These are phyloP conservation scores for Urochloa ruziziensis DNA, from an alignment of 176 grass and related monocot genomes.

Conservation along the genomic window DNA sequence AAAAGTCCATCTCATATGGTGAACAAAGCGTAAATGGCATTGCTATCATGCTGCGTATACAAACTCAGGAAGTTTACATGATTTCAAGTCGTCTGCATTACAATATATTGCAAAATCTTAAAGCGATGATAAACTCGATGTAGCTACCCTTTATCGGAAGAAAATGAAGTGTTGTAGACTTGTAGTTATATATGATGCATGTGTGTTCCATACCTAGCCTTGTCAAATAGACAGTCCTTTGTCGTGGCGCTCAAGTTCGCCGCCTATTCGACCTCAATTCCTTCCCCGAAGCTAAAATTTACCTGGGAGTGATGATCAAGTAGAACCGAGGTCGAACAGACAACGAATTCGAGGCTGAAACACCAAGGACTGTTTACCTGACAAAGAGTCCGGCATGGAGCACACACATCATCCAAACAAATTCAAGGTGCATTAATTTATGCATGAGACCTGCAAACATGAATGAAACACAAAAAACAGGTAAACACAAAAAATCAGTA, in stretches of 20 bases:
- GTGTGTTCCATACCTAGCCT: constrained; percentile 44
- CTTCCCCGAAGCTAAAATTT: background rate
- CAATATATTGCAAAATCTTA: background rate
- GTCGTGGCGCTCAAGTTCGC: constrained; percentile 18
- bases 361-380: constrained; percentile 40
- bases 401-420: background rate
- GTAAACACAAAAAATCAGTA: background rate
- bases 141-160: too few relatives aligned
- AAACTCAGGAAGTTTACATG: too few relatives aligned
- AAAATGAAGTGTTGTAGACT: background rate
- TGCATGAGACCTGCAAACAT: background rate
- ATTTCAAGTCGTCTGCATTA: too few relatives aligned
- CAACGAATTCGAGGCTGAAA: constrained; percentile 40
- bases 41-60: too few relatives aligned
- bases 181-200: background rate
- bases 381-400: constrained; percentile 45
- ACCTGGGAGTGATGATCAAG: background rate
- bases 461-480: background rate
- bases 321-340: constrained; percentile 48
- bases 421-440: background rate
- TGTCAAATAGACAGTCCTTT: constrained; percentile 43
- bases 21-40: too few relatives aligned
- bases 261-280: constrained; percentile 29
- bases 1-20: too few relatives aligned
- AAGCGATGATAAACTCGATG: background rate